Percentiles rank a stretch among this genome's conserved stretches.
phyloP scores from a whole-genome alignment of 108 stramenopile species.

The Cyclotella atomus region DNA sequence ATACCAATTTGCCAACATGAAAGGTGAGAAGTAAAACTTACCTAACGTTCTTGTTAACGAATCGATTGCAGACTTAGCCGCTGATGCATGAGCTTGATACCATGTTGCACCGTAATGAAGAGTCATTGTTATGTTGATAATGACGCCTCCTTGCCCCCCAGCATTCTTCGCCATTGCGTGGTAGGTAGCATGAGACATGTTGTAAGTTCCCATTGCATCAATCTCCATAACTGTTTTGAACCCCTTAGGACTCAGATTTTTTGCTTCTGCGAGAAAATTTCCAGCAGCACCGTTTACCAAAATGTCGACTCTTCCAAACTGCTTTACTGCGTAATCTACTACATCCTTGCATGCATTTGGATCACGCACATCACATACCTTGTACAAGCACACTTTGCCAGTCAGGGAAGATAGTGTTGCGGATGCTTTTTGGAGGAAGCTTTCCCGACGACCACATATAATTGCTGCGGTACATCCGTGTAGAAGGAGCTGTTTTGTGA shows the following conservation, averaged over 20 bases:
- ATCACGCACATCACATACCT: conserved; percentile 83
- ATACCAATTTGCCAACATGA: not conserved
- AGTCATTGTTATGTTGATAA: conserved; percentile 93
- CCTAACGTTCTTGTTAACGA: conserved; percentile 83
- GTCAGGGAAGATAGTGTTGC: conserved; percentile 44
- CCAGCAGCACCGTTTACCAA: conserved; percentile 92
- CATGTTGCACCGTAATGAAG: conserved; percentile 90
- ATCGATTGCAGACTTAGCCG: conserved; percentile 94
- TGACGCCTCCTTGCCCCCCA: conserved; percentile 48
- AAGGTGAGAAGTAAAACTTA: not conserved
- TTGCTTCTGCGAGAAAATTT: conserved; percentile 89
- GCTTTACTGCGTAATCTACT: conserved; percentile 55
- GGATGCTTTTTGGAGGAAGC: conserved; percentile 71
- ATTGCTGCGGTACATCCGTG: conserved; percentile 78
- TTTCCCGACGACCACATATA: conserved; percentile 80
- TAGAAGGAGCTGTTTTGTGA: conserved; percentile 72
- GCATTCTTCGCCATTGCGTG: conserved; percentile 54
- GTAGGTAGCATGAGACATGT: conserved; percentile 89
- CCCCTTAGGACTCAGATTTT: conserved; percentile 85
- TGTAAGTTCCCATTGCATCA: conserved; percentile 90
- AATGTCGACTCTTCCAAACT: conserved; percentile 81
- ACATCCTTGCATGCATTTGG: conserved; percentile 60
- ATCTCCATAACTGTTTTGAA: conserved; percentile 93
- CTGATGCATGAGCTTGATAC: conserved; percentile 94
- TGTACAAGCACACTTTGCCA: conserved; percentile 53